Base-by-base conservation (phyloP, 306 rosid species). In the Astragalus membranaceus region DNA sequence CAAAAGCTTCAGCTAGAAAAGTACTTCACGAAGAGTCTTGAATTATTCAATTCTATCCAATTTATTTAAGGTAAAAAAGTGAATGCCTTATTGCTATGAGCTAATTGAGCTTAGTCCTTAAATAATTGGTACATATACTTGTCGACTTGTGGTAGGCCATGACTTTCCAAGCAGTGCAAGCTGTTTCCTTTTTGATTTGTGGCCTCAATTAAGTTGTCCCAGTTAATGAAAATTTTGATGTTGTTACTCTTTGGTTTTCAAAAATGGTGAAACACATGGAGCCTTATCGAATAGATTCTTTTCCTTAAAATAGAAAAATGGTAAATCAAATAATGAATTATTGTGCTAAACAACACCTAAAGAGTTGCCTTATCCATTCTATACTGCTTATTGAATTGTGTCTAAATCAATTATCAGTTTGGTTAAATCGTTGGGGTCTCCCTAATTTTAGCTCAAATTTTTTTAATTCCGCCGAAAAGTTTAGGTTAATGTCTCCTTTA, bases 261-360 rank as follows among this genome's bases (percentile, higher is more conserved):
- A 7, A 65, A 66, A 65, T 75, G 44, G 57, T 62, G 69, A 66
- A 59, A 67, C 74, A 75, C n/a, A 57, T 75, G 49, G 55, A 75
- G 36, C 58, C 50, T 4, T 12, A 36, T 47, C 16, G 49, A 67
- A 35, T 54, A 44, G 41, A 15, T 20, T 65, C 42, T 55, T 44
- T 43, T 55, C 32, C 58, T 55, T 29, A 8, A 64, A 54, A 74
- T 10, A 54, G 73, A 56, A 64, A 30, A 16, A 37, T 54, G 41
- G 42, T 15, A 54, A 53, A 26, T 54, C 57, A 55, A 43, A 17
- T n/a, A 1, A 39, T 63, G 64, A 73, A 50, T 62, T 61, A 42
- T 74, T 53, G 64, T 32, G 56, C 57, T 15, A 39, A 30, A 43
- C 36, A 29, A 12, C 26, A 43, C 48, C 56, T 13, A 41, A n/a